phyloP scores from a whole-genome alignment of 495 filamentous ascomycete species.

The Hypoxylon lienhwacheense region DNA sequence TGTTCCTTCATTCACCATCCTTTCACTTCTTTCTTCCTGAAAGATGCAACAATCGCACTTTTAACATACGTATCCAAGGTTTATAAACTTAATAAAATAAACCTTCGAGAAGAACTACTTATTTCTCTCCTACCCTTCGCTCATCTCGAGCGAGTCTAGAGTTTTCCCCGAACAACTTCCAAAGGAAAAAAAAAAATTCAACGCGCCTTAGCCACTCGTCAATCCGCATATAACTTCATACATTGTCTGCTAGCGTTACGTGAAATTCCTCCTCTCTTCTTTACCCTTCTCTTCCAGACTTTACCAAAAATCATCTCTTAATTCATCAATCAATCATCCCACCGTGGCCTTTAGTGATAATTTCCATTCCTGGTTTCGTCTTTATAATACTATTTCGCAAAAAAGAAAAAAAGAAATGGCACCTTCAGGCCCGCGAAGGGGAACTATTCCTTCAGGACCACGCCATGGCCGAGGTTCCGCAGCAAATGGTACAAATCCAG shows the following conservation, averaged over 20 bases:
- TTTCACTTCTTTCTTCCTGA: constrained; percentile 5
- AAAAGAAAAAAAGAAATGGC: constrained; percentile 40
- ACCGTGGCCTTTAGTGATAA: no score
- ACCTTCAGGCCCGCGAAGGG: constrained; percentile 38
- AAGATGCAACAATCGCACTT: not conserved
- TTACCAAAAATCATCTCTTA: no score
- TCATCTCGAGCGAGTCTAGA: constrained; percentile 15
- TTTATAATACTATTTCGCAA: no score
- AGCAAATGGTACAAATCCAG: constrained; percentile 19
- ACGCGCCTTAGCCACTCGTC: constrained; percentile 7
- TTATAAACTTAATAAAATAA: not conserved
- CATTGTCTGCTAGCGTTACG: constrained; percentile 10
- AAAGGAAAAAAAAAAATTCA: no score
- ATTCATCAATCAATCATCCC: no score
- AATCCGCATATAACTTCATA: not conserved
- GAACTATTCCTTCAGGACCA: constrained; percentile 38
- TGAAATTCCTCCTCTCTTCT: constrained; percentile 1
- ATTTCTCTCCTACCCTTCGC: not conserved
- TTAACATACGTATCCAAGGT: not conserved
- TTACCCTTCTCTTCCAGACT: no score
- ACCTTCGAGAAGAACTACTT: not conserved
- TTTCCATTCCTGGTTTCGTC: no score
- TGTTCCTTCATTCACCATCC: constrained; percentile 6
- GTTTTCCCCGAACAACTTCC: constrained; percentile 8
- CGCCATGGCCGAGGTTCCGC: constrained; percentile 26